Base-by-base conservation (phyloP, 441 rosid species). In the Rhodomyrtus psidioides region DNA sequence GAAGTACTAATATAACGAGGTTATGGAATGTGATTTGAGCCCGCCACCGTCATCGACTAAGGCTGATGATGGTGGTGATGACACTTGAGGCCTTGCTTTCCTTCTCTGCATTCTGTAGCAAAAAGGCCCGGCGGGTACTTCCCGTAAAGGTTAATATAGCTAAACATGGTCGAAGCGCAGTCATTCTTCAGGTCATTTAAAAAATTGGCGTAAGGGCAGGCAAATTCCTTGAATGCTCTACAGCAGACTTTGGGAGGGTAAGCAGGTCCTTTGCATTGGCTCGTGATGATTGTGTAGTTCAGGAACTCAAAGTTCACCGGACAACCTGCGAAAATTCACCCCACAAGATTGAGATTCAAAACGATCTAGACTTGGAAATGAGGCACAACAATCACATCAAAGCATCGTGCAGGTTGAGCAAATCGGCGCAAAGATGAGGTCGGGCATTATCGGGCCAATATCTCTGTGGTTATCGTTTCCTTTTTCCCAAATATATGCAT, bases 111-210 rank as follows among this genome's bases (percentile, higher is more conserved):
- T 86, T 95, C 91, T 7, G 89, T 93, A 24, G 95, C 92, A 57
- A 96, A 95, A 81, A 96, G 97, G 51, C 98, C 98, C 46, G 92
- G 92, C 46, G 97, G 98, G 84, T 96, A 95, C 75, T 92, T 93
- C 13, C 99, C 98, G n/a, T 94, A 90, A 56, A 93, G 91, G 90
- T 94, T 94, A 59, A 96, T 93, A 95, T 95, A 96, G 92, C 97
- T 95, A 89, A 96, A 96, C 97, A 96, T 93, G 74, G 90, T 92
- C n/a, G 94, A 88, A 42, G 98, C 93, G 55, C 99, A 95, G 13
- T 94, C 94, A 16, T 89, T 95, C 9, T 90, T 90, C 91, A 89
- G 82, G 90, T 96, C 94, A 51, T 93, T 96, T 60, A 95, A 62
- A 83, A 93, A 84, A 12, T 86, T 91, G 3, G 54, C 87, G 54